Evolutionary conservation across 2,329 filamentous ascomycete species (phyloP), one percentile per base, ranked within the genome.

Genomic region (Sclerotinia glacialis): DNA sequence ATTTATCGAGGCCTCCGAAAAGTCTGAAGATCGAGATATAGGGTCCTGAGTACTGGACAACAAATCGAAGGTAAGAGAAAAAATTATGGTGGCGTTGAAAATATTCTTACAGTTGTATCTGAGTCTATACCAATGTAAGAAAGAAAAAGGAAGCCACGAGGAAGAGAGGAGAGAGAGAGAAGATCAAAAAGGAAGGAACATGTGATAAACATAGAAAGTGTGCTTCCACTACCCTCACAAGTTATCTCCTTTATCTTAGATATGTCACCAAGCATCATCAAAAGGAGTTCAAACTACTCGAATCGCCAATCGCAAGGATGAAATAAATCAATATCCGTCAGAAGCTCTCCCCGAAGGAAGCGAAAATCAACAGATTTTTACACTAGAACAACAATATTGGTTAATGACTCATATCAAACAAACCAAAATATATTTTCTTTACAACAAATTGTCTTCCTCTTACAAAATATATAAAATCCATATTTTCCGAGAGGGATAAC

Each of bases 171-270:
- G 9, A 34, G 9, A 4, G 34, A 46, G 28, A 21, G 16, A 47
- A 18, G 4, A 14, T n/a, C 42, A 8, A 50, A 26, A 37, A 31
- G 37, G 64, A 42, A 66, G 37, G 54, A 44, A 18, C 47, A 16
- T 23, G 54, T 52, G 12, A 53, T 23, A 14, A 60, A 26, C 34
- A 16, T 64, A 18, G 74, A 74, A 67, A 42, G 54, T 16, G 34
- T 9, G 26, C 26, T 21, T 47, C n/a, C 9, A 31, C 26, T 12
- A 23, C 6, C 34, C 5, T 1, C 26, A 44, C 5, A 16, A 23
- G 21, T 9, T 14, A 21, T 46, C 0, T 23, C 28, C 42, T 3
- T 12, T n/a, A n/a, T 56, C 1, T 64, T 18, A 1, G 58, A 49
- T n/a, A 49, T 1, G 14, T 1, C 28, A 58, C 21, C 47, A 40